Evolutionary conservation across 495 filamentous ascomycete genomes (phyloP).

Genomic region (Hypoxylon perforatum): DNA sequence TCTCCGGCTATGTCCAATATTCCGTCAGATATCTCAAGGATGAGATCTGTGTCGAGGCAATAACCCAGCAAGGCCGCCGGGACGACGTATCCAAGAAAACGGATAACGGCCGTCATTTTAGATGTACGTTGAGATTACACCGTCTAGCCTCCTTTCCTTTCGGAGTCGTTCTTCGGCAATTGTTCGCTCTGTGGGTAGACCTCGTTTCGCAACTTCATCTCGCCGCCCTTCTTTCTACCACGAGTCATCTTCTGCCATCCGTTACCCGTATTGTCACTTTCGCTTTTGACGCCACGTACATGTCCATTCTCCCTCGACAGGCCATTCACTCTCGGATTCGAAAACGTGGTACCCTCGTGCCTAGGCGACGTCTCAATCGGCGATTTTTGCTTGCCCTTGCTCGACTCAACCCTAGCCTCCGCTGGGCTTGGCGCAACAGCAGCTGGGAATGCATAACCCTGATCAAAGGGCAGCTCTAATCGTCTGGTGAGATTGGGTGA

Average conservation of each 20-base stretch:
- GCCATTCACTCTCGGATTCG: slow-evolving; percentile 52
- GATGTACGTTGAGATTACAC: slow-evolving; percentile 8
- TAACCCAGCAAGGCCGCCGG: slow-evolving; percentile 14
- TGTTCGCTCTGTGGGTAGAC: slow-evolving; percentile 56
- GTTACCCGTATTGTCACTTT: slow-evolving; percentile 51
- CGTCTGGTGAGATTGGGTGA: slow-evolving; percentile 58
- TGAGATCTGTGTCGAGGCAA: slow-evolving; percentile 27
- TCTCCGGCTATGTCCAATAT: slow-evolving; percentile 36
- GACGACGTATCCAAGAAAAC: slow-evolving; percentile 39
- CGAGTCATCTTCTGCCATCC: slow-evolving; percentile 60
- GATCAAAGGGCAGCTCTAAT: slow-evolving; percentile 47
- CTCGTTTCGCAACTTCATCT: slow-evolving; percentile 49
- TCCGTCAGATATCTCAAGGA: slow-evolving; percentile 27
- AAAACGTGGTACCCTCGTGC: slow-evolving; percentile 32
- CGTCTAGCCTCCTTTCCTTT: slow-evolving; percentile 64
- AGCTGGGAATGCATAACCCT: slow-evolving; percentile 27
- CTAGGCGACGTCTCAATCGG: slow-evolving; percentile 29
- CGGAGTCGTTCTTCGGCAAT: slow-evolving; percentile 59
- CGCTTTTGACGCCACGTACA: slow-evolving; percentile 59
- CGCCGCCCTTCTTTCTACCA: slow-evolving; percentile 58
- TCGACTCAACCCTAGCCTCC: slow-evolving; percentile 46
- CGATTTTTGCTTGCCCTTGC: slow-evolving; percentile 42
- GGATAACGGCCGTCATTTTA: slow-evolving; percentile 3
- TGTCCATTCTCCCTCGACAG: slow-evolving; percentile 57
- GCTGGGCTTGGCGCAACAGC: slow-evolving; percentile 40